phyloP scores from a whole-genome alignment of 2,329 filamentous ascomycete genomes.

The Neurospora sp. region DNA sequence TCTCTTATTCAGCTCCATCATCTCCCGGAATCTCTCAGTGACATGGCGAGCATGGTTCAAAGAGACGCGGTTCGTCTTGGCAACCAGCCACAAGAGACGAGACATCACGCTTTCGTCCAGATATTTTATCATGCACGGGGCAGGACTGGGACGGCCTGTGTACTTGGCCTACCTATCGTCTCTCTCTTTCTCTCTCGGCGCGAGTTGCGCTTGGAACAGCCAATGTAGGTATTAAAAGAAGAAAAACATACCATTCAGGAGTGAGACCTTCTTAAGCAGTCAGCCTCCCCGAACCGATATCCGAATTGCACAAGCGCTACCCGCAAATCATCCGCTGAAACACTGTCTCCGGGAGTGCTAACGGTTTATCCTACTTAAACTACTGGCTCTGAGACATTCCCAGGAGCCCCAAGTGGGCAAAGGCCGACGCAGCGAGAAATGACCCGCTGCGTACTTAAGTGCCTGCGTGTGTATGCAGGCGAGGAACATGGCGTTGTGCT shows the following conservation, averaged over 20 bases:
- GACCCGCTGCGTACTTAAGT: not conserved
- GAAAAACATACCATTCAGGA: not conserved
- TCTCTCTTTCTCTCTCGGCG: not conserved
- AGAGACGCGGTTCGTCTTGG: not conserved
- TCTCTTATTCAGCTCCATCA: not conserved
- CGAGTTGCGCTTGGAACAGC: not conserved
- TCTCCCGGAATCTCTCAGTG: not conserved
- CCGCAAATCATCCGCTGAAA: not conserved
- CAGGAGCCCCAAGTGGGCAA: not conserved
- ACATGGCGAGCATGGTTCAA: not conserved
- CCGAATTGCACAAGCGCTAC: not conserved
- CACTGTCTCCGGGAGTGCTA: not conserved
- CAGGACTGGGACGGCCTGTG: not conserved
- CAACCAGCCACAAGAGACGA: not conserved
- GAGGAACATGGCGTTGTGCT: not conserved
- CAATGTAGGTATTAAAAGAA: not conserved
- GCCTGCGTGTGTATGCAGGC: not conserved
- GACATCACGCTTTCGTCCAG: not conserved
- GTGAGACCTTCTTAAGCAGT: not conserved
- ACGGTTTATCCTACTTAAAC: not conserved
- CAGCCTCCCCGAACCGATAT: not conserved
- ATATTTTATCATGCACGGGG: not conserved
- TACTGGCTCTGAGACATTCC: not conserved
- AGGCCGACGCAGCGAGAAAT: not conserved
- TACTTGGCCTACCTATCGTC: not conserved